Percentiles rank a stretch among this genome's conserved stretches.
Evolutionary conservation across 2,329 filamentous ascomycete species (phyloP).

Genomic region (Aspergillus ibericus): DNA sequence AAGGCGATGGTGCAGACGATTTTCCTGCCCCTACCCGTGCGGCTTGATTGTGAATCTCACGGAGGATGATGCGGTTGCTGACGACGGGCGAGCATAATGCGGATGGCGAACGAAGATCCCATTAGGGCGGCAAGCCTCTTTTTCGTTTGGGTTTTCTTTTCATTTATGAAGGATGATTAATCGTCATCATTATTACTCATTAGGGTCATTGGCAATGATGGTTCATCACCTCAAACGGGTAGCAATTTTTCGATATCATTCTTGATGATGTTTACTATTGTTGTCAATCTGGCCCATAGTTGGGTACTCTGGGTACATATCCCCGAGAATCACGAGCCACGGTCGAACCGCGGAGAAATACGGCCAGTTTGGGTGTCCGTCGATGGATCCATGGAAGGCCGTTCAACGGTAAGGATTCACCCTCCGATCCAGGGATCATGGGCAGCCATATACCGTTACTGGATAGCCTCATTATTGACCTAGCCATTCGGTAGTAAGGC

Average conservation of each 20-base stretch:
- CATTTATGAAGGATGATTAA: not conserved
- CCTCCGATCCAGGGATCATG: not conserved
- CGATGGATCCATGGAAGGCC: not conserved
- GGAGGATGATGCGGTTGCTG: not conserved
- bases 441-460: not conserved
- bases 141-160: too few species aligned
- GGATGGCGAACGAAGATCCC: not conserved
- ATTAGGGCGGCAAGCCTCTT: not conserved
- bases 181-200: not conserved
- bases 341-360: constrained; percentile 5
- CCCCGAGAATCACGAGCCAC: not conserved
- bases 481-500: not conserved
- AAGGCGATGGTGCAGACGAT: constrained; percentile 11
- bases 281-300: not conserved
- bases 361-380: not conserved
- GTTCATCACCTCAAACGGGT: not conserved
- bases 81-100: not conserved
- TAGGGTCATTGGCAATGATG: too few species aligned
- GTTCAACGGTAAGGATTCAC: not conserved
- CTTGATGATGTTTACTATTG: not conserved
- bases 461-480: not conserved
- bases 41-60: constrained; percentile 4
- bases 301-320: not conserved
- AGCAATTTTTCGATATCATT: not conserved
- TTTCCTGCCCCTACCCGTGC: constrained; percentile 22